Evolutionary conservation across 2,329 filamentous ascomycete genomes (phyloP), one percentile per base, ranked within the genome.

Genomic region (Ramularia collo-cygni): DNA sequence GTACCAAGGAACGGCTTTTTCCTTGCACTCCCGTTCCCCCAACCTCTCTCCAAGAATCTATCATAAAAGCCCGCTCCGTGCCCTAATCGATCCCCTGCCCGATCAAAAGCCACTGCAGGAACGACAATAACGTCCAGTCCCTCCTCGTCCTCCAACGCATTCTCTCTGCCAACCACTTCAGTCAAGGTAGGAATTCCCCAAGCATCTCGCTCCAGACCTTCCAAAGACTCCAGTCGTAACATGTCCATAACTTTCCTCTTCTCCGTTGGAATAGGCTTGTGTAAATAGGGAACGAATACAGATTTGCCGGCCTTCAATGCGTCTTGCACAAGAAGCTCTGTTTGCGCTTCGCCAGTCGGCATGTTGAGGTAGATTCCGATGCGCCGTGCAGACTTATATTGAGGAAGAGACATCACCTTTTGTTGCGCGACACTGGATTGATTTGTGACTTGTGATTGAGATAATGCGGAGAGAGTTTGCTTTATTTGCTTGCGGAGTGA

Each of bases 41-140:
- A 94, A 10, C 21, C 21, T 52, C 82, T 78, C 56, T 82, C 77
- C 59, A 98, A 67, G 64, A 95, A 98, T 63, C 81, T 84, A 68
- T 98, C 92, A 70, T 98, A 98, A 67, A 94, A 98, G 21, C 92
- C 92, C 64, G 87, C 94, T 41, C 92, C 92, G 64, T 98, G 92
- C 28, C 92, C 92, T 14, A 96, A 74, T 53, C 92, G 76, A 51
- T 82, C 77, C 45, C 92, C 75, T 9, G 67, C 68, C 3, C 70
- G 70, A 61, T 95, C 89, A 64, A 98, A 98, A 3, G 87, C 90
- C 56, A 98, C 85, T 9, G 89, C 92, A 1, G 92, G 92, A 71
- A 96, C 77, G 18, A 98, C 72, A 48, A 98, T 84, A 50, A 98
- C 64, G 62, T 98, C 90, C 29, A 98, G 69, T 7, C 75, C 74